A percentile compares a stretch with the other conserved stretches of the same genome.
These are phyloP conservation scores for Penicillium manginii DNA, from an alignment of 495 filamentous ascomycete genomes.

Conservation along the genomic window DNA sequence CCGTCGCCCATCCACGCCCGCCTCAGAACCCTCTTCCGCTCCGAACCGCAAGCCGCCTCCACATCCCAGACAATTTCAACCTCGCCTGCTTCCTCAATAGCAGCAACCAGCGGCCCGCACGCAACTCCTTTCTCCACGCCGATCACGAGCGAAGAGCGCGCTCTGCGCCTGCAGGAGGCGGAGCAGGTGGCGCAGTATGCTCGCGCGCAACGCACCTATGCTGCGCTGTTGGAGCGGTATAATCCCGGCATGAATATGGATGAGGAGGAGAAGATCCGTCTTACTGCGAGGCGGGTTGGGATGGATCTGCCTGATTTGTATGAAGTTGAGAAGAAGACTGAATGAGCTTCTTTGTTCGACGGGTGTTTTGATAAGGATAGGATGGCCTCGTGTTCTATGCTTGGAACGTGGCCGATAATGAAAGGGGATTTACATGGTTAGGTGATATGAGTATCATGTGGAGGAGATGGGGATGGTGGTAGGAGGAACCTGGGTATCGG, in stretches of 20 bases:
- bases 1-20: slow-evolving; percentile 62
- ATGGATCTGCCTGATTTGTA: slow-evolving; percentile 72
- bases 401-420: too few species aligned
- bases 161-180: slow-evolving; percentile 56
- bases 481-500: neutral
- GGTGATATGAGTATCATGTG: neutral
- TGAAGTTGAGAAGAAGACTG: slow-evolving; percentile 17
- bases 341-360: neutral
- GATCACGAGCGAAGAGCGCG: slow-evolving; percentile 13
- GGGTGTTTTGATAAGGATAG: neutral
- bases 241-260: slow-evolving; percentile 87
- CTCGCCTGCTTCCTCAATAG: slow-evolving; percentile 6
- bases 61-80: slow-evolving; percentile 22
- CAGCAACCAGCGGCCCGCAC: neutral
- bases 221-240: slow-evolving; percentile 81
- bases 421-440: too few species aligned
- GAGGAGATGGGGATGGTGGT: neutral
- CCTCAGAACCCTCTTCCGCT: slow-evolving; percentile 56
- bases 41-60: slow-evolving; percentile 24
- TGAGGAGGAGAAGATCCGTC: slow-evolving; percentile 79
- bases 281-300: slow-evolving; percentile 86
- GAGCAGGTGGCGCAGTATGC: slow-evolving; percentile 81
- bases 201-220: slow-evolving; percentile 80
- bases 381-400: too few species aligned
- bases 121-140: slow-evolving; percentile 21